phyloP scores from a whole-genome alignment of 2,329 filamentous ascomycete genomes.

The Rugonectria rugulosa region DNA sequence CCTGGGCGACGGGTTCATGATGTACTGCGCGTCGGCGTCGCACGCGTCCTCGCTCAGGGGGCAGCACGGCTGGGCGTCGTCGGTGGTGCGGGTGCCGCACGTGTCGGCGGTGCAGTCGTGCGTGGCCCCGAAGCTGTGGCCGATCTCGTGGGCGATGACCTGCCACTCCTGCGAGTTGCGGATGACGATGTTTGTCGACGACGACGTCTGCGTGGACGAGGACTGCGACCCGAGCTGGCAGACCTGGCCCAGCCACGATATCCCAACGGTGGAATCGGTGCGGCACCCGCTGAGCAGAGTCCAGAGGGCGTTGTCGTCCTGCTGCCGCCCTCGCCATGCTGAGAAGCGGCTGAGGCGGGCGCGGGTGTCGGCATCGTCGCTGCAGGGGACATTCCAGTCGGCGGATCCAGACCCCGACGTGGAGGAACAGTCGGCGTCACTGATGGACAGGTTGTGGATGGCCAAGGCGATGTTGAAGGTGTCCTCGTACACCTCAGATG shows the following conservation, averaged over 20 bases:
- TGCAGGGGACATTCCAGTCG: conserved; percentile 82
- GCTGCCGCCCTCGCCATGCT: conserved; percentile 74
- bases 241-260: conserved; percentile 86
- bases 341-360: conserved; percentile 83
- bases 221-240: conserved; percentile 62
- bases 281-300: conserved; percentile 78
- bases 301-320: conserved; percentile 84
- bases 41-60: conserved; percentile 71
- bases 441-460: conserved; percentile 78
- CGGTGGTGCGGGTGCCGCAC: conserved; percentile 17
- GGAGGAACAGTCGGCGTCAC: conserved; percentile 38
- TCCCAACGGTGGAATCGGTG: conserved; percentile 79
- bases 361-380: conserved; percentile 65
- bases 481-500: conserved; percentile 81
- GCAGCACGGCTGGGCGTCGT: conserved; percentile 61
- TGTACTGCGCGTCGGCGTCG: conserved; percentile 74
- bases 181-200: conserved; percentile 81
- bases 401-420: conserved; percentile 53
- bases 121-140: conserved; percentile 58
- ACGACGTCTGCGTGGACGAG: conserved; percentile 62
- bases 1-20: conserved; percentile 89
- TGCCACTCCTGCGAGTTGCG: conserved; percentile 84
- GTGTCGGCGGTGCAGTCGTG: conserved; percentile 28
- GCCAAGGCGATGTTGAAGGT: conserved; percentile 91
- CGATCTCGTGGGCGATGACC: conserved; percentile 86